A percentile compares a stretch with the other conserved stretches of the same genome.
phyloP scores from a whole-genome alignment of 768 basidiomycete genomes.

The Mycena crocata region DNA sequence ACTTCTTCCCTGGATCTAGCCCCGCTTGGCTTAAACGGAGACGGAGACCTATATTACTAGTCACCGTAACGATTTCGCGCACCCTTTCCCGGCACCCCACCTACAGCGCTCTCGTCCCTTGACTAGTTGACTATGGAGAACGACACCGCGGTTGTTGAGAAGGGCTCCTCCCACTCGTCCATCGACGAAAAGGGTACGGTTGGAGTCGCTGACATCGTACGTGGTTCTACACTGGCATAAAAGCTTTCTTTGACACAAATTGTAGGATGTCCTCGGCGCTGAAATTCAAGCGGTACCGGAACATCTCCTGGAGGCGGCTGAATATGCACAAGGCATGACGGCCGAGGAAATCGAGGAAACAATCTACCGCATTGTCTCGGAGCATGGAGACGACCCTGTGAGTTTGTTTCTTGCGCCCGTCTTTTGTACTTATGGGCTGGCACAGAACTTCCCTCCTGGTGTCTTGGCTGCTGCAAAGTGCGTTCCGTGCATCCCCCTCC shows the following conservation, averaged over 20 bases:
- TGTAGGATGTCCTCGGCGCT: constrained; percentile 5
- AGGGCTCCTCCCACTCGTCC: constrained; percentile 15
- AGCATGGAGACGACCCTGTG: constrained; percentile 31
- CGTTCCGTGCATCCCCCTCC: neutral
- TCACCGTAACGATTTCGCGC: too few relatives aligned
- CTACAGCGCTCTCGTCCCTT: neutral
- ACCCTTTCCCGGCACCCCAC: too few relatives aligned
- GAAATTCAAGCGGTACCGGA: constrained; percentile 22
- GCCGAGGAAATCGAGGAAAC: constrained; percentile 27
- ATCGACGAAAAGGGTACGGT: constrained; percentile 10
- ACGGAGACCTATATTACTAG: too few relatives aligned
- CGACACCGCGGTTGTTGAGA: neutral
- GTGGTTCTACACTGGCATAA: too few relatives aligned
- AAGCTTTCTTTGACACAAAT: too few relatives aligned
- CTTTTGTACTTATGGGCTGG: too few relatives aligned
- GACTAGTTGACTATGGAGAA: constrained; percentile 6
- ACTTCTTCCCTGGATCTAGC: too few relatives aligned
- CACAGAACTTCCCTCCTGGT: constrained; percentile 26
- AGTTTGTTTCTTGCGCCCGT: neutral
- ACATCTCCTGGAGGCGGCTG: constrained; percentile 22
- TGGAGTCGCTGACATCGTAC: constrained; percentile 5
- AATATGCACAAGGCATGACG: constrained; percentile 16
- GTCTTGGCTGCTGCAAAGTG: constrained; percentile 15
- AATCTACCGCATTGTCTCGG: constrained; percentile 20
- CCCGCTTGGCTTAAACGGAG: too few relatives aligned